phyloP scores from a whole-genome alignment of 1,284 basidiomycete genomes.

The Leccinum angustisporum region DNA sequence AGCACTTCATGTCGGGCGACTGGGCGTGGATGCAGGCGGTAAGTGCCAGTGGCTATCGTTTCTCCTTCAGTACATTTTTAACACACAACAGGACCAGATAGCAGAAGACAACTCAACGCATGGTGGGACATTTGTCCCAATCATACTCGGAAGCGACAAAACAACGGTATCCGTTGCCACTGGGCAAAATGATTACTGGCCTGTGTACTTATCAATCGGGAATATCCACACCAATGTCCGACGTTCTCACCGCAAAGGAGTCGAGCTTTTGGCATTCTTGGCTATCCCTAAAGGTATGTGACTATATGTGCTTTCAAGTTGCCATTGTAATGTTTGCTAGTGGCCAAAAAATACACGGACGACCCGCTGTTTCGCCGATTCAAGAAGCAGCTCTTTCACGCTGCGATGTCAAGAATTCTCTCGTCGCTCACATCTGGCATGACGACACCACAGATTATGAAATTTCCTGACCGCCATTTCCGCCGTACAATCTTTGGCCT shows the following conservation, averaged over 20 bases:
- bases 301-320: not conserved
- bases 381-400: constrained; percentile 19
- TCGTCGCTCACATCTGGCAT: constrained; percentile 12
- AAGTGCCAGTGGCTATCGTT: constrained; percentile 2
- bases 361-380: constrained; percentile 14
- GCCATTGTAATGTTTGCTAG: constrained; percentile 1
- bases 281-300: constrained; percentile 15
- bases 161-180: constrained; percentile 1
- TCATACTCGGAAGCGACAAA: constrained; percentile 18
- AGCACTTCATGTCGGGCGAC: constrained; percentile 15
- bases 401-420: constrained; percentile 10
- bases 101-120: not conserved
- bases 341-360: not conserved
- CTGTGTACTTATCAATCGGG: constrained; percentile 13
- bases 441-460: constrained; percentile 6
- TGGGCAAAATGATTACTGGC: constrained; percentile 13
- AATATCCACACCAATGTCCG: constrained; percentile 16
- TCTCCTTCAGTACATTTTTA: not conserved
- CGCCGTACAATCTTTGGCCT: not conserved
- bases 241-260: not conserved
- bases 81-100: not conserved
- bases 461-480: constrained; percentile 20
- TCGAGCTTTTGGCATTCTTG: constrained; percentile 13
- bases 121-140: constrained; percentile 5
- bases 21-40: not conserved